A percentile compares a stretch with the other conserved stretches of the same genome.
phyloP scores from a whole-genome alignment of 176 grass and related monocot genomes.

The Musa schizocarpa region DNA sequence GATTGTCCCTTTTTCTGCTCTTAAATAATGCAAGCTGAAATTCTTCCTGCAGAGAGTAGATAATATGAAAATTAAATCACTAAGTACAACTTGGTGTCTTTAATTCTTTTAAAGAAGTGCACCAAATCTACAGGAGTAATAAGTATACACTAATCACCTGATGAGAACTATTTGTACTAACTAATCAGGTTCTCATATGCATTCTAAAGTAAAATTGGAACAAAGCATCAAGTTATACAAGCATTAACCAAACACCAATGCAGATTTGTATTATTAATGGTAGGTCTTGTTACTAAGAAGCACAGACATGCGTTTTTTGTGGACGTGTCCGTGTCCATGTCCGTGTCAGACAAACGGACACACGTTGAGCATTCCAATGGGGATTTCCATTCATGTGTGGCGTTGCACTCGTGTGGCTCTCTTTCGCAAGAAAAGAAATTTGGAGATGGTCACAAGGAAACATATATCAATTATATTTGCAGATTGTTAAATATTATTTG shows the following conservation, averaged over 20 bases:
- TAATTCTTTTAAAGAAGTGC: neutral
- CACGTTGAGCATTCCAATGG: no score
- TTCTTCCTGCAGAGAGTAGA: slow-evolving; percentile 1
- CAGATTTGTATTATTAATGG: neutral
- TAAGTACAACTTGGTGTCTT: neutral
- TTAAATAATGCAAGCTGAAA: slow-evolving; percentile 17
- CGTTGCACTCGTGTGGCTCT: no score
- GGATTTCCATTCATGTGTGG: no score
- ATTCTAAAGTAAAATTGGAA: neutral
- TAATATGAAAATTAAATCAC: neutral
- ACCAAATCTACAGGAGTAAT: neutral
- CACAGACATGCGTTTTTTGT: neutral
- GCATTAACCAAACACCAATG: neutral
- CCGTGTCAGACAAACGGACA: no score
- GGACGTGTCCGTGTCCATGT: no score
- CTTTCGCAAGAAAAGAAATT: no score
- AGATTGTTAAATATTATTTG: no score
- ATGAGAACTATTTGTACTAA: neutral
- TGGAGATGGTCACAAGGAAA: no score
- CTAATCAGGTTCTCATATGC: neutral
- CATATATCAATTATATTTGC: no score
- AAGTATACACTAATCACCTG: neutral
- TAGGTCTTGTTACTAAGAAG: neutral
- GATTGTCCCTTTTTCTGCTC: slow-evolving; percentile 2
- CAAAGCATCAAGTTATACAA: neutral